Conservation (phyloP, 2,329 filamentous ascomycete species). For the Iodosphaeria phyllophila region DNA sequence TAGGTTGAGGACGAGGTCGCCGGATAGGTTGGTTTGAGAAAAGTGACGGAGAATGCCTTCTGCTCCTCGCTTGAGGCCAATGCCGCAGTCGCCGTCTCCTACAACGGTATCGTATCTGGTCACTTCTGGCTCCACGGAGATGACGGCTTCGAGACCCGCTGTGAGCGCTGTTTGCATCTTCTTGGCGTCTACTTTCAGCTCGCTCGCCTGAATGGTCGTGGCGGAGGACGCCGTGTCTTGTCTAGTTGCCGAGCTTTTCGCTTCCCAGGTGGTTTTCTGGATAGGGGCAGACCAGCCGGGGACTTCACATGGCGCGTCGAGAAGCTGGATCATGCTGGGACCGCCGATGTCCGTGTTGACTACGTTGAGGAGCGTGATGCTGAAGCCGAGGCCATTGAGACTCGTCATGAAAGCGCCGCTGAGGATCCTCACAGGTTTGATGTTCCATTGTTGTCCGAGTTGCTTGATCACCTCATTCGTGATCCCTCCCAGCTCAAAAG, state of each 20-base stretch:
- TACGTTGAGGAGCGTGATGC: conserved; percentile 50
- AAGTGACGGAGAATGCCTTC: conserved; percentile 42
- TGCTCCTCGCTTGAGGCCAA: conserved; percentile 72
- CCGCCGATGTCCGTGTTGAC: conserved; percentile 37
- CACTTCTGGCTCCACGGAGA: conserved; percentile 50
- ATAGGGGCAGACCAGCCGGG: conserved; percentile 52
- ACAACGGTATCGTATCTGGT: conserved; percentile 66
- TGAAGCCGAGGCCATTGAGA: conserved; percentile 59
- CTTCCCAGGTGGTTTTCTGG: conserved; percentile 42
- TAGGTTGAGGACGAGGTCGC: conserved; percentile 33
- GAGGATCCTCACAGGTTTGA: conserved; percentile 45
- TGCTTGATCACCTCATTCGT: conserved; percentile 49
- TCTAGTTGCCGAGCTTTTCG: conserved; percentile 26
- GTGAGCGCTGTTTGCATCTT: conserved; percentile 31
- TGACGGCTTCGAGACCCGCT: conserved; percentile 38
- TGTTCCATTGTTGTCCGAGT: conserved; percentile 35
- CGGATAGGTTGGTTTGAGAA: conserved; percentile 21
- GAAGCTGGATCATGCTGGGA: conserved; percentile 45
- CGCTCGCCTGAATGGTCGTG: conserved; percentile 21
- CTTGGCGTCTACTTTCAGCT: conserved; percentile 31
- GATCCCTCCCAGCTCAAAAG: conserved; percentile 54
- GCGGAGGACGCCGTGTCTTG: conserved; percentile 17
- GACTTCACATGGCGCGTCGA: conserved; percentile 52
- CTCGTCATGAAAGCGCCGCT: conserved; percentile 64
- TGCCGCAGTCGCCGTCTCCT: conserved; percentile 80